phyloP scores from a whole-genome alignment of 2,329 filamentous ascomycete species.

The Ceratocystis lukuohia region DNA sequence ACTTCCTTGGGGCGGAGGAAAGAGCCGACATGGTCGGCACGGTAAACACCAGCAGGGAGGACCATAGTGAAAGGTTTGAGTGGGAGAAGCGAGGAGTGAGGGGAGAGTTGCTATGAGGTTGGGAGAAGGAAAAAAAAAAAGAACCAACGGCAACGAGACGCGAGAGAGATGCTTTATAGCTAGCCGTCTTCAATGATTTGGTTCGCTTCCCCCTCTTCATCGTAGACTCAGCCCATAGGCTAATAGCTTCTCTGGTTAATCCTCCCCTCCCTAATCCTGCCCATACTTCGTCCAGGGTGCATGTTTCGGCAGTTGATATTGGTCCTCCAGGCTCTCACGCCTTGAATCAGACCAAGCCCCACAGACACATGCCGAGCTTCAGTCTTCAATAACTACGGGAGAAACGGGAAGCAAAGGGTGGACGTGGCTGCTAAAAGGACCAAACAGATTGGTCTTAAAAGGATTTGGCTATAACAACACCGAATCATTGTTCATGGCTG shows the following conservation, averaged over 20 bases:
- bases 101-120: background rate
- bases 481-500: background rate
- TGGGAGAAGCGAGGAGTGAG: background rate
- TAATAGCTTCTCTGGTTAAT: background rate
- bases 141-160: background rate
- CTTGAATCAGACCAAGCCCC: background rate
- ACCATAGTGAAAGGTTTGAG: slow-evolving; percentile 5
- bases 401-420: background rate
- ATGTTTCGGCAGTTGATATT: slow-evolving; percentile 2
- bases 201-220: background rate
- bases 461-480: background rate
- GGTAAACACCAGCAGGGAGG: slow-evolving; percentile 18
- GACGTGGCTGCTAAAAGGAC: background rate
- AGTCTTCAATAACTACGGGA: background rate
- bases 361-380: slow-evolving; percentile 1
- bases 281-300: background rate
- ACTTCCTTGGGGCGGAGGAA: slow-evolving; percentile 17
- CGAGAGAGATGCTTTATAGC: no score
- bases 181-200: background rate
- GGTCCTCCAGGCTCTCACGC: background rate
- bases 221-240: background rate
- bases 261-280: slow-evolving; percentile 1
- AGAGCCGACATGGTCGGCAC: slow-evolving; percentile 19
- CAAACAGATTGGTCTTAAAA: background rate
- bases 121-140: background rate